Evolutionary conservation across 306 rosid genomes (phyloP), one percentile per base, ranked within the genome.

Genomic region (Mimosa pudica): DNA sequence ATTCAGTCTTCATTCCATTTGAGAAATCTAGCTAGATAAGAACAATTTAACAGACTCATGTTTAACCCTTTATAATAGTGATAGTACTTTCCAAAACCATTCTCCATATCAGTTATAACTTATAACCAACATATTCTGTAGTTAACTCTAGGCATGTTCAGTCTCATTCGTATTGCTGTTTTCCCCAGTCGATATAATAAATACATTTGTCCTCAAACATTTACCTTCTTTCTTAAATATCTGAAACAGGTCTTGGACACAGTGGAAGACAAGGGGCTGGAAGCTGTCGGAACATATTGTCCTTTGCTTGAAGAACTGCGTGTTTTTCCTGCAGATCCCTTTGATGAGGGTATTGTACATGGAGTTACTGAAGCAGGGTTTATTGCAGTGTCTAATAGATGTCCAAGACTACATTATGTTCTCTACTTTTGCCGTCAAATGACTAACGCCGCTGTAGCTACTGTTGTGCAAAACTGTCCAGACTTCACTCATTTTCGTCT

Each of bases 401-500:
- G 98, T 80, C 87, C 71, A n/a, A 91, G 72, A 64, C 97, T 93
- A 44, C 90, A 75, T 79, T 90, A 91, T 13, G 91, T 91, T 38
- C 97, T 93, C 71, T 93, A 91, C 91, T 93, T 93, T 81, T 91
- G 97, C 72, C 88, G 87, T 63, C 93, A 87, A 82, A 91, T 93
- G 97, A 91, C 98, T 30, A 93, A 93, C 71, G 97, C 88, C n/a
- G 98, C 98, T 36, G 92, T 93, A n/a, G 86, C 92, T 70, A 87
- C 94, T 30, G 87, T 93, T 57, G 98, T 86, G 79, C 87, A 87
- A 84, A 93, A 93, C 84, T 91, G 94, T 66, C 97, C 97, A 0
- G 88, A 88, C 76, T 89, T 93, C 33, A 93, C 98, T 67, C 94
- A 91, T 86, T 93, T 93, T 80, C 88, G 97, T 2, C 94, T 93